Percentiles rank a stretch among this genome's conserved stretches.
phyloP scores from a whole-genome alignment of 768 basidiomycete species.

The Leccinum variicolor region DNA sequence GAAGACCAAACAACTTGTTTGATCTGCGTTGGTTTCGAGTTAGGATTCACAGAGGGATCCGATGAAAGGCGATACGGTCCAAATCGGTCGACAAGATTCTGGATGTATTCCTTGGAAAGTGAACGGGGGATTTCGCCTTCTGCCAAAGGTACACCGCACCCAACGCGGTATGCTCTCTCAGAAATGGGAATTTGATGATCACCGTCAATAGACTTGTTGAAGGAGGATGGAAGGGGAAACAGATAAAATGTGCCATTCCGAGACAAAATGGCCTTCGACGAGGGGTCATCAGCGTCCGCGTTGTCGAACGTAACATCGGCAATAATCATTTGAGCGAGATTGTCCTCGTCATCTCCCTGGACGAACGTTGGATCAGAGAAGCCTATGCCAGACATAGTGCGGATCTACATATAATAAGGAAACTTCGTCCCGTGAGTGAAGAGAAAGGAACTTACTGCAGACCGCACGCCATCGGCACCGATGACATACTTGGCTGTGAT shows the following conservation, averaged over 20 bases:
- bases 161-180: constrained; percentile 37
- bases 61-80: constrained; percentile 35
- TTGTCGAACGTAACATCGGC: constrained; percentile 43
- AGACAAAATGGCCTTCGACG: constrained; percentile 23
- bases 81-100: constrained; percentile 38
- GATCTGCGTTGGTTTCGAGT: constrained; percentile 29
- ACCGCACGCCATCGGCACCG: constrained; percentile 50
- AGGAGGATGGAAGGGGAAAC: constrained; percentile 34
- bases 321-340: constrained; percentile 39
- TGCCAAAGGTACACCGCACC: constrained; percentile 34
- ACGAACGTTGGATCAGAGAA: constrained; percentile 43
- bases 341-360: constrained; percentile 22
- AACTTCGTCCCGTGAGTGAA: background rate
- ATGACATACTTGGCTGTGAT: constrained; percentile 46
- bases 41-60: constrained; percentile 32
- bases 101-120: constrained; percentile 41
- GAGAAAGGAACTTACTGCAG: constrained; percentile 33
- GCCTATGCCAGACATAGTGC: constrained; percentile 37
- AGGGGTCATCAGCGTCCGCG: background rate
- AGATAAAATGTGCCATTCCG: constrained; percentile 33
- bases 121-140: constrained; percentile 35
- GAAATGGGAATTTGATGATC: constrained; percentile 4
- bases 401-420: constrained; percentile 32
- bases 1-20: constrained; percentile 41
- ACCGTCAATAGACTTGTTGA: constrained; percentile 10